Evolutionary conservation across 78 protist species (phyloP), one percentile per base, ranked within the genome.

Genomic region (Guillardia theta): DNA sequence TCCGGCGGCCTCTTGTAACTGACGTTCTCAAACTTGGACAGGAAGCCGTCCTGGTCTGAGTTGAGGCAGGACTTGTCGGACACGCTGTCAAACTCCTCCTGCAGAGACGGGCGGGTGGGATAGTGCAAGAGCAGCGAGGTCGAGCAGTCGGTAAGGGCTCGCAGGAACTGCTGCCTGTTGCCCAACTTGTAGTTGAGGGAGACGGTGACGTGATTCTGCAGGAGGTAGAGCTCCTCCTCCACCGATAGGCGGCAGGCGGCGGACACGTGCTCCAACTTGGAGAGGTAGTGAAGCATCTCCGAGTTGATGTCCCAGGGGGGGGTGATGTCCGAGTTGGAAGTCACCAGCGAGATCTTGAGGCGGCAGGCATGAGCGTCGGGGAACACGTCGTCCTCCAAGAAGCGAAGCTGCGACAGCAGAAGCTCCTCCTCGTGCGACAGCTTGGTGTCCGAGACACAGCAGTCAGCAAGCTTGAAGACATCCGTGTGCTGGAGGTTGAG

Each of bases 351-450:
- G 48, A 96, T 92, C 87, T 92, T 92, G 48, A 83, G 93, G 12
- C 95, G 88, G 94, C 70, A 37, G 37, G 97, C 97, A 90, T n/a
- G 50, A 18, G 96, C 95, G 92, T 94, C 96, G 8, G 97, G 97
- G 90, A 92, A 94, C 41, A 0, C 21, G 62, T 88, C 94, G 88
- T 78, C 64, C 43, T 43, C 15, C 53, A 43, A 22, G 58, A 6
- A 33, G 48, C 44, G 36, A 19, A 94, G 30, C 76, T 2, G n/a
- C 54, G 30, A 50, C 43, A 78, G 39, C 50, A 94, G 53, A 27
- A 27, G 93, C 41, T 3, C 1, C 93, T 95, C 97, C 92, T 95
- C 97, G 21, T n/a, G 19, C 39, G 95, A 43, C 41, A 94, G 87
- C 50, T 22, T 47, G 48, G 93, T 94, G 93, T 95, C 97, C 30